These are phyloP conservation scores for Cyberlindnera mrakii DNA, from an alignment of 805 yeast species.

Conservation along the genomic window DNA sequence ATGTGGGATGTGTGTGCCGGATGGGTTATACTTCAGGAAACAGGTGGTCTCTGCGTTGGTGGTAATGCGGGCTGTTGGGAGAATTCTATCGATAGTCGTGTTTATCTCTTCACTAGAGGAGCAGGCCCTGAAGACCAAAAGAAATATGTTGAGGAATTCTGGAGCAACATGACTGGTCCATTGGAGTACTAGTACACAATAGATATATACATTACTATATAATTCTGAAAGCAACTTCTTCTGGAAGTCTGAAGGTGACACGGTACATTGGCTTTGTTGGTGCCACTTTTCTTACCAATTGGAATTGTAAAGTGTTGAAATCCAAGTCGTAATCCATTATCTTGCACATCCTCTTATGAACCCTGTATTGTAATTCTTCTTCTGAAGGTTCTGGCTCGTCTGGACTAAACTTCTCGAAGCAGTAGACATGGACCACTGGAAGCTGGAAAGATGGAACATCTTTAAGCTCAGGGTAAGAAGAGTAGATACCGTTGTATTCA, in stretches of 20 bases:
- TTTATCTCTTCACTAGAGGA: conserved; percentile 55
- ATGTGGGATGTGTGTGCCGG: conserved; percentile 71
- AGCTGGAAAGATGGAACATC: conserved; percentile 43
- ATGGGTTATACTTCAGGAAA: conserved; percentile 53
- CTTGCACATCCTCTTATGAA: conserved; percentile 46
- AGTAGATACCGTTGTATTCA: conserved; percentile 70
- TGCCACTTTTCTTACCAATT: conserved; percentile 87
- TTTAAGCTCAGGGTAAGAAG: conserved; percentile 32
- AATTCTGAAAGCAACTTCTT: conserved; percentile 49
- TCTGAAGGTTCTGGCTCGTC: conserved; percentile 63
- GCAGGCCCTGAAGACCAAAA: conserved; percentile 36
- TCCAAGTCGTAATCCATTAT: conserved; percentile 39
- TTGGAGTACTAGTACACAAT: conserved; percentile 28
- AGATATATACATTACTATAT: not conserved
- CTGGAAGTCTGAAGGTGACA: conserved; percentile 70
- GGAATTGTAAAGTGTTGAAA: conserved; percentile 51
- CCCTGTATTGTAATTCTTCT: conserved; percentile 62
- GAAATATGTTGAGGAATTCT: conserved; percentile 40
- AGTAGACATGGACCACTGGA: conserved; percentile 82
- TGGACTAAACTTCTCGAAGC: conserved; percentile 84
- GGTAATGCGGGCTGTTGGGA: conserved; percentile 46
- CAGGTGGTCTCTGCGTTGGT: conserved; percentile 53
- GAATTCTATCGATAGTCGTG: conserved; percentile 43
- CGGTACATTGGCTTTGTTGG: conserved; percentile 97
- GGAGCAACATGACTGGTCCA: conserved; percentile 43